Conservation (phyloP, 176 grass and related monocot genomes). For the Guadua angustifolia region DNA sequence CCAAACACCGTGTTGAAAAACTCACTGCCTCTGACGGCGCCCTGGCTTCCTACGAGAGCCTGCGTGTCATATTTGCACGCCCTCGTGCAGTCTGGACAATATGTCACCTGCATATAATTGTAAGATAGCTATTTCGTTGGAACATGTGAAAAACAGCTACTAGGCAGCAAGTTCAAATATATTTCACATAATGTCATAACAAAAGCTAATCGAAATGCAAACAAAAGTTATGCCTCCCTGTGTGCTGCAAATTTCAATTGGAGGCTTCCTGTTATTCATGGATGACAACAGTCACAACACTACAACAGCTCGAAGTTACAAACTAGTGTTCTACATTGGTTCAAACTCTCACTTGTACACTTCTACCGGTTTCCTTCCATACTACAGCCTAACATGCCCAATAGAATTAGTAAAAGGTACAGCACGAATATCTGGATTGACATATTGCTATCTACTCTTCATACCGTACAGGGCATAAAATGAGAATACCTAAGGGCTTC, state of each 20-base stretch:
- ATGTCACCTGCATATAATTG: slow-evolving; percentile 74
- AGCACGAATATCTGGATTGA: slow-evolving; percentile 22
- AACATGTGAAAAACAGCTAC: neutral
- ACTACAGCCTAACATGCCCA: neutral
- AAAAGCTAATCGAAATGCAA: neutral
- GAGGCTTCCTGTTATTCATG: neutral
- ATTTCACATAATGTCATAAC: neutral
- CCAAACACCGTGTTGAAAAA: slow-evolving; percentile 90
- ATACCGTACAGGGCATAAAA: neutral
- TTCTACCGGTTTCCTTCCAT: neutral
- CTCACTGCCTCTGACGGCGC: slow-evolving; percentile 55
- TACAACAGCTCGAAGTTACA: neutral
- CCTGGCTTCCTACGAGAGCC: slow-evolving; percentile 50
- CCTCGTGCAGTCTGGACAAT: slow-evolving; percentile 88
- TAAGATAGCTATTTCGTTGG: neutral
- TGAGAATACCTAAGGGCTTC: neutral
- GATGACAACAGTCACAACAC: neutral
- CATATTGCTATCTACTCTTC: slow-evolving; percentile 1
- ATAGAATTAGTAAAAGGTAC: slow-evolving; percentile 9
- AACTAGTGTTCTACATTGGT: neutral
- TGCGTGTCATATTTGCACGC: slow-evolving; percentile 85
- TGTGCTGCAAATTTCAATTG: neutral
- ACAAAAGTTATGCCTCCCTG: neutral
- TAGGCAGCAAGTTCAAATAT: neutral
- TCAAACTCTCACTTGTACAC: neutral